A percentile compares a stretch with the other conserved stretches of the same genome.
Conservation (phyloP, 257 asterid genomes). For the Fraxinus pennsylvanica region DNA sequence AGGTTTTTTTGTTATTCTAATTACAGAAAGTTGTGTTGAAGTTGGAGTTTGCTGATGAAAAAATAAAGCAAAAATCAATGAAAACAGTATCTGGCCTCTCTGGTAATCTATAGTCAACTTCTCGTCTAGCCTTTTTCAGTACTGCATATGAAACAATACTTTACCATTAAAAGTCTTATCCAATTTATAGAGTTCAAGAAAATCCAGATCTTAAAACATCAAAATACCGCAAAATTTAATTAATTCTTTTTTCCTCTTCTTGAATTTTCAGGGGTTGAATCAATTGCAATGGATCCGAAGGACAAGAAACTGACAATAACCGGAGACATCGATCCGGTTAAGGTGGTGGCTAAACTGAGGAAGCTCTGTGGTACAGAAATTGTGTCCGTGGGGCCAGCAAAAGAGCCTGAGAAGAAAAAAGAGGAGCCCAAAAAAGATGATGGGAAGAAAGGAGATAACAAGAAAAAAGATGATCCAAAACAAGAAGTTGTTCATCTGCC, state of each 20-base stretch:
- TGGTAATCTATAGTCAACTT: conserved; percentile 33
- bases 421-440: conserved; percentile 52
- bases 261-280: conserved; percentile 55
- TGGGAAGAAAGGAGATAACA: conserved; percentile 35
- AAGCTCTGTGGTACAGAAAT: conserved; percentile 69
- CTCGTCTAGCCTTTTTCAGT: neutral
- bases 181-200: neutral
- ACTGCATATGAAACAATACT: neutral
- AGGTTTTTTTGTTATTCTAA: neutral
- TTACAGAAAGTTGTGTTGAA: conserved; percentile 60
- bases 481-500: conserved; percentile 31
- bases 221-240: neutral
- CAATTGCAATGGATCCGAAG: conserved; percentile 54
- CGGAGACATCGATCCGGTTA: conserved; percentile 63
- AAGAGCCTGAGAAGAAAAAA: conserved; percentile 73
- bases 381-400: conserved; percentile 68
- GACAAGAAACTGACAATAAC: conserved; percentile 61
- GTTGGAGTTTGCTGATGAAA: conserved; percentile 55
- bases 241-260: neutral
- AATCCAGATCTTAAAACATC: conserved; percentile 19
- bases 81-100: conserved; percentile 52
- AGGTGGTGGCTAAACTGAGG: conserved; percentile 52
- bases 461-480: conserved; percentile 43
- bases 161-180: no score
- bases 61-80: conserved; percentile 59